Evolutionary conservation across 2,329 filamentous ascomycete species (phyloP).

Genomic region (Colletotrichum cuscutae): DNA sequence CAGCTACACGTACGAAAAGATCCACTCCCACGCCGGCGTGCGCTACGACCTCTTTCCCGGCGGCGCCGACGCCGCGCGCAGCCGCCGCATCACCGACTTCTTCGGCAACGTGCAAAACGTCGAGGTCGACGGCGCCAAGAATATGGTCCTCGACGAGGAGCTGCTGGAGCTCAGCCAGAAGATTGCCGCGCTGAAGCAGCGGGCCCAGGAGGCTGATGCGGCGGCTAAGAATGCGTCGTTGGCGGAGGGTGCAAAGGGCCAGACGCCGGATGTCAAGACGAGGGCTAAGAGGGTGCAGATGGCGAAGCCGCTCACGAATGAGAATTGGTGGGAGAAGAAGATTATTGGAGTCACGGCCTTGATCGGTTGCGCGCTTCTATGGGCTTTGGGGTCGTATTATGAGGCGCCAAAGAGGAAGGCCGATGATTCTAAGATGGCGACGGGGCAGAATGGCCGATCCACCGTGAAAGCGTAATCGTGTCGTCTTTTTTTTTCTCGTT

Average conservation of each 20-base stretch:
- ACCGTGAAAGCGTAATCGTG: slow-evolving; percentile 1
- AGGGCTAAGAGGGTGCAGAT: slow-evolving; percentile 29
- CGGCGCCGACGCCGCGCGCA: slow-evolving; percentile 79
- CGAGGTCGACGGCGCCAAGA: slow-evolving; percentile 78
- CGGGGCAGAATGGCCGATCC: slow-evolving; percentile 3
- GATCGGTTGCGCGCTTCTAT: slow-evolving; percentile 69
- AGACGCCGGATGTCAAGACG: slow-evolving; percentile 36
- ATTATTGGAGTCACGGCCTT: slow-evolving; percentile 69
- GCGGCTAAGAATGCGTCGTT: slow-evolving; percentile 38
- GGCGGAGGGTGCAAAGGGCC: not conserved
- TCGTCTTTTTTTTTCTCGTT: not conserved
- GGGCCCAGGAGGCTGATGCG: slow-evolving; percentile 57
- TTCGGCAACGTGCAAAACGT: slow-evolving; percentile 99
- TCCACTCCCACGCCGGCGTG: slow-evolving; percentile 91
- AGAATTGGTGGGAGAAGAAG: slow-evolving; percentile 76
- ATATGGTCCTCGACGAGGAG: slow-evolving; percentile 74
- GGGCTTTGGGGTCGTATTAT: slow-evolving; percentile 67
- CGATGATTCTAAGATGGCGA: not conserved
- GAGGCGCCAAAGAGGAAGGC: slow-evolving; percentile 42
- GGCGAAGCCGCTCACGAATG: slow-evolving; percentile 71
- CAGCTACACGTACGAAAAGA: slow-evolving; percentile 94
- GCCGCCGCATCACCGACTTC: slow-evolving; percentile 91
- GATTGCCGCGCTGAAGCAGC: slow-evolving; percentile 64
- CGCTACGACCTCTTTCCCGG: slow-evolving; percentile 95
- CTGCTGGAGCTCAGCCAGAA: slow-evolving; percentile 78